Conservation (phyloP, 768 basidiomycete species). For the Tricholoma sp. region DNA sequence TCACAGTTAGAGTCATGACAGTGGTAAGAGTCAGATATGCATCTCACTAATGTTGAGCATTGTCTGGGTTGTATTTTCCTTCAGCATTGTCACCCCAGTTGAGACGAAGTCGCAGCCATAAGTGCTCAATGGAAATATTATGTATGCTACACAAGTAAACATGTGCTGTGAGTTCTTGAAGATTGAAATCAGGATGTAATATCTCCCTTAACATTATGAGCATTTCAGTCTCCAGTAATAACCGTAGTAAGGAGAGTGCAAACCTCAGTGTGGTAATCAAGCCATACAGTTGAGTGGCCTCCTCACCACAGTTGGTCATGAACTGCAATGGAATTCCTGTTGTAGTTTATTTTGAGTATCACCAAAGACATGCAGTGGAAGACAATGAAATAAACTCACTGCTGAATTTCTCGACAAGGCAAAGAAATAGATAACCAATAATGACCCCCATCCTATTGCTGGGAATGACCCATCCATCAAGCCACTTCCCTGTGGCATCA, state of each 20-base stretch:
- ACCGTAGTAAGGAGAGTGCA: not conserved
- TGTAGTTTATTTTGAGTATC: not conserved
- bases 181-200: slow-evolving; percentile 20
- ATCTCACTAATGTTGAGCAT: slow-evolving; percentile 6
- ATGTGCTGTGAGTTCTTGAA: slow-evolving; percentile 24
- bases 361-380: no score
- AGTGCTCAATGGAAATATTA: slow-evolving; percentile 30
- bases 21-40: not conserved
- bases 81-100: slow-evolving; percentile 27
- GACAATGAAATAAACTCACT: slow-evolving; percentile 18
- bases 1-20: not conserved
- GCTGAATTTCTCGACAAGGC: slow-evolving; percentile 21
- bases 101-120: slow-evolving; percentile 20
- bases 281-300: not conserved
- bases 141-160: slow-evolving; percentile 25
- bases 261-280: not conserved
- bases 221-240: not conserved
- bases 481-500: slow-evolving; percentile 3
- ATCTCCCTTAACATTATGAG: slow-evolving; percentile 12
- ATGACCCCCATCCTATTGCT: slow-evolving; percentile 3
- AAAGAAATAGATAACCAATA: slow-evolving; percentile 21
- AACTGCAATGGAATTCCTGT: not conserved
- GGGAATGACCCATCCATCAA: slow-evolving; percentile 7
- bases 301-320: not conserved
- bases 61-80: slow-evolving; percentile 8